Conservation (phyloP, 352 stramenopile species). For the Phytophthora ramorum region DNA sequence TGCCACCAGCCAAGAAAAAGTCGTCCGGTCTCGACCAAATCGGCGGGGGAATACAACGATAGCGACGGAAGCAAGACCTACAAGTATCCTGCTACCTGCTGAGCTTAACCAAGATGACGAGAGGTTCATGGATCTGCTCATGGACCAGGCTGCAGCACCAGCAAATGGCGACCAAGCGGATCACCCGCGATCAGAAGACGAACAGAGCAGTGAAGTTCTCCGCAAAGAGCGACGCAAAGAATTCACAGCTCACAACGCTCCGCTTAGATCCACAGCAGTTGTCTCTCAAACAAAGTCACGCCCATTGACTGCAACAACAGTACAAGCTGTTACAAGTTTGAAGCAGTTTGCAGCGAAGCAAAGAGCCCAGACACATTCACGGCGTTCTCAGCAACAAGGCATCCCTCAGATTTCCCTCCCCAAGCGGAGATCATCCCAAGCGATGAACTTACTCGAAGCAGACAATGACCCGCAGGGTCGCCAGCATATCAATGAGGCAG, state of each 20-base stretch:
- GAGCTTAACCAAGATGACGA: conserved; percentile 26
- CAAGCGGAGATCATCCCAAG: conserved; percentile 1
- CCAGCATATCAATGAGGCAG: conserved; percentile 15
- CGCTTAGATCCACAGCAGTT: neutral
- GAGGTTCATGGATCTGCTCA: conserved; percentile 36
- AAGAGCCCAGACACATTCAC: conserved; percentile 15
- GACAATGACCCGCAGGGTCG: neutral
- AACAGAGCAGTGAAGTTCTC: neutral
- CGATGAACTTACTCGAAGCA: neutral
- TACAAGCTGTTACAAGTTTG: conserved; percentile 24
- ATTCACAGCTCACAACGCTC: neutral
- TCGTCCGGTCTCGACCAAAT: neutral
- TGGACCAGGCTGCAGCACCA: conserved; percentile 39
- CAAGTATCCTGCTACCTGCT: neutral
- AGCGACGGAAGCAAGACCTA: neutral
- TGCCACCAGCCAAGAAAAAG: neutral
- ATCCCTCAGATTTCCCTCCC: conserved; percentile 28
- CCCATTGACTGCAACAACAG: conserved; percentile 1
- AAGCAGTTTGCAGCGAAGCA: conserved; percentile 43
- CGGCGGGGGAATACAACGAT: neutral
- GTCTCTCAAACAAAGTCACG: neutral
- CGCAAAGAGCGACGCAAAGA: neutral
- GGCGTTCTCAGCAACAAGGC: conserved; percentile 12
- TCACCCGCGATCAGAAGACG: conserved; percentile 4
- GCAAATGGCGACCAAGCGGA: conserved; percentile 20